Conservation (phyloP, 2,329 filamentous ascomycete genomes). For the Diaporthe sp. region DNA sequence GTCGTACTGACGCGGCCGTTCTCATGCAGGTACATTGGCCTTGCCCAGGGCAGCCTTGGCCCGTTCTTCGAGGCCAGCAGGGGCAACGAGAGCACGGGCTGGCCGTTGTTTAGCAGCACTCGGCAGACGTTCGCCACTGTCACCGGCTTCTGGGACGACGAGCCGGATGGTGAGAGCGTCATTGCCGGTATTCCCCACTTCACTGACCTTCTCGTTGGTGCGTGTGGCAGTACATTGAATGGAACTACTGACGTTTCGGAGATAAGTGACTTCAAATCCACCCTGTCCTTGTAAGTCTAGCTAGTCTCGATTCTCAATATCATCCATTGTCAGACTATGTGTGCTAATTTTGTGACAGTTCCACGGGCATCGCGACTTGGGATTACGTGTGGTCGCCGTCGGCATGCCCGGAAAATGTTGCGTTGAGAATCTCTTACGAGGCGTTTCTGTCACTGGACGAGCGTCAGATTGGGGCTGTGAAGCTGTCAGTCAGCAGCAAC, state of each 20-base stretch:
- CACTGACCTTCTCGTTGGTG: background rate
- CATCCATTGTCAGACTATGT: no score
- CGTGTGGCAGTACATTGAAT: background rate
- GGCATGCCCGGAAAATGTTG: background rate
- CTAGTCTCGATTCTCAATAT: no score
- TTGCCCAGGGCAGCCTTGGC: constrained; percentile 3
- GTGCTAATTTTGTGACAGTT: background rate
- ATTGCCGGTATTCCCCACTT: background rate
- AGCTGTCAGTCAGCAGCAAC: background rate
- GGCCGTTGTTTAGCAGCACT: background rate
- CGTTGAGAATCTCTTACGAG: background rate
- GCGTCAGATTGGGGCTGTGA: background rate
- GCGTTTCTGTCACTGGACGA: background rate
- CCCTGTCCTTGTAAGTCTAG: background rate
- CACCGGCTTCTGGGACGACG: background rate
- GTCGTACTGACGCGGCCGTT: background rate
- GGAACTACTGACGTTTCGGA: background rate
- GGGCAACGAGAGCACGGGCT: background rate
- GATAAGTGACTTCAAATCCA: background rate
- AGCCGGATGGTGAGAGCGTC: background rate
- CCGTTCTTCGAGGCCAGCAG: constrained; percentile 2
- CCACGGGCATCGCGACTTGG: background rate
- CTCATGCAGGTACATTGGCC: background rate
- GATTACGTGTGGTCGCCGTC: background rate
- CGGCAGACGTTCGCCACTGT: constrained; percentile 5